These are phyloP conservation scores for Gracilaria domingensis DNA, from an alignment of 23 red algal species.

Conservation along the genomic window DNA sequence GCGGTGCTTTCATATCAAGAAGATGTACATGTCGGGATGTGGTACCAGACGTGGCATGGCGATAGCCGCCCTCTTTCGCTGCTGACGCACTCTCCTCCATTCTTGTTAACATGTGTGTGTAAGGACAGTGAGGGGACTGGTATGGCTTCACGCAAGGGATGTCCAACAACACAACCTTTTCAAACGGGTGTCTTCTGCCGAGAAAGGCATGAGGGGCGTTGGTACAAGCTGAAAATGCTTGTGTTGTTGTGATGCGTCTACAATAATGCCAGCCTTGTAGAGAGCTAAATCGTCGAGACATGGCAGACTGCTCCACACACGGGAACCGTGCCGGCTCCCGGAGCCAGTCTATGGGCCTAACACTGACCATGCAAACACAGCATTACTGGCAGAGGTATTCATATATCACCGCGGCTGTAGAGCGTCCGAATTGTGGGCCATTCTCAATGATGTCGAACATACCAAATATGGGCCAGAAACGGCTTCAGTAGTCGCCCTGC, in stretches of 20 bases:
- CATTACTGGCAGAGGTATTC: no score
- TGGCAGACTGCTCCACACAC: no score
- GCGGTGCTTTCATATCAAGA: not conserved
- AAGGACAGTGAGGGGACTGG: not conserved
- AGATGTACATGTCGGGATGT: not conserved
- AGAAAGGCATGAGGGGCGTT: not conserved
- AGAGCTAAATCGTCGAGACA: constrained; percentile 84
- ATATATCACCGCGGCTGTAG: no score
- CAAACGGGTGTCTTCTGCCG: constrained; percentile 3
- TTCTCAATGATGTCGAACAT: no score
- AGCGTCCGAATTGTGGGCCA: no score
- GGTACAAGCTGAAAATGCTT: no score
- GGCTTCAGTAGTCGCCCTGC: no score
- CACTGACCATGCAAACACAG: no score
- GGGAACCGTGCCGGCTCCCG: no score
- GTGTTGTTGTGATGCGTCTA: constrained; percentile 83
- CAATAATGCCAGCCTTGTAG: constrained; percentile 82
- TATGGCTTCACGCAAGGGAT: not conserved
- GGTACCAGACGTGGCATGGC: not conserved
- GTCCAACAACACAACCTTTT: not conserved
- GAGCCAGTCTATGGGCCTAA: no score
- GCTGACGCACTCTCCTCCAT: no score
- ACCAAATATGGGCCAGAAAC: no score
- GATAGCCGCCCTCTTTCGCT: constrained; percentile 6
- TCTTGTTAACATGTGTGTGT: constrained; percentile 7